phyloP scores from a whole-genome alignment of 2,329 filamentous ascomycete species.

The Rhytidhysteron rufulum region DNA sequence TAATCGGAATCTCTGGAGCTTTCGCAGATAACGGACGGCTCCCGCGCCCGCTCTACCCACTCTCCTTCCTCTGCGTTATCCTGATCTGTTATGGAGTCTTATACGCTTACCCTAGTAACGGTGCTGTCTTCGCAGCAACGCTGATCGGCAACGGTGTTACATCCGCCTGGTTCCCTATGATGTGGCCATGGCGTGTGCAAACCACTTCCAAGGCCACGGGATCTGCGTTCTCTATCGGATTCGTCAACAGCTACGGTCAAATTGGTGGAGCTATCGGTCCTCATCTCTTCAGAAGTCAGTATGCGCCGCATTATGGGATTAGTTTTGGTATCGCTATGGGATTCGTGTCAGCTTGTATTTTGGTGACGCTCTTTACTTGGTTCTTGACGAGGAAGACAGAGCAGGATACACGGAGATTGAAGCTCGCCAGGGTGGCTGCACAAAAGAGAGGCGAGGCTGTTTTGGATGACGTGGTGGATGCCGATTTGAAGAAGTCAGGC shows the following conservation, averaged over 20 bases:
- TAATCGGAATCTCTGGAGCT: too few relatives aligned
- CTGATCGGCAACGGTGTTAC: too few relatives aligned
- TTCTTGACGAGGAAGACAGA: conserved; percentile 41
- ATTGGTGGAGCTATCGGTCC: conserved; percentile 45
- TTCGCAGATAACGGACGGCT: too few relatives aligned
- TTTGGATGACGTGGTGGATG: conserved; percentile 14
- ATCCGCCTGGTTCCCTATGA: too few relatives aligned
- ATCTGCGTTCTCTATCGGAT: too few relatives aligned
- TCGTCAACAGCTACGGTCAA: conserved; percentile 38
- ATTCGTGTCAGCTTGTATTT: conserved; percentile 35
- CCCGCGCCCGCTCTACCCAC: too few relatives aligned
- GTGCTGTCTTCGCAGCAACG: too few relatives aligned
- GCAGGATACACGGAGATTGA: conserved; percentile 28
- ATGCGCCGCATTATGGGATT: conserved; percentile 38
- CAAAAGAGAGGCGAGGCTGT: conserved; percentile 9
- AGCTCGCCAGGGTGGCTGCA: conserved; percentile 13
- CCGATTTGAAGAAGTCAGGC: conserved; percentile 13
- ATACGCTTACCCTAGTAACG: too few relatives aligned
- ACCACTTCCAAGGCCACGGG: too few relatives aligned
- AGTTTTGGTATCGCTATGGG: conserved; percentile 37
- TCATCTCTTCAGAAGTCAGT: conserved; percentile 42
- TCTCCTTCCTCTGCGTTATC: too few relatives aligned
- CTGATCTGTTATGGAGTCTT: too few relatives aligned
- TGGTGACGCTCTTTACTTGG: conserved; percentile 39
- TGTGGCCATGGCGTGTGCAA: too few relatives aligned